Conservation (phyloP, 495 filamentous ascomycete species). For the Patellaria atrata region DNA sequence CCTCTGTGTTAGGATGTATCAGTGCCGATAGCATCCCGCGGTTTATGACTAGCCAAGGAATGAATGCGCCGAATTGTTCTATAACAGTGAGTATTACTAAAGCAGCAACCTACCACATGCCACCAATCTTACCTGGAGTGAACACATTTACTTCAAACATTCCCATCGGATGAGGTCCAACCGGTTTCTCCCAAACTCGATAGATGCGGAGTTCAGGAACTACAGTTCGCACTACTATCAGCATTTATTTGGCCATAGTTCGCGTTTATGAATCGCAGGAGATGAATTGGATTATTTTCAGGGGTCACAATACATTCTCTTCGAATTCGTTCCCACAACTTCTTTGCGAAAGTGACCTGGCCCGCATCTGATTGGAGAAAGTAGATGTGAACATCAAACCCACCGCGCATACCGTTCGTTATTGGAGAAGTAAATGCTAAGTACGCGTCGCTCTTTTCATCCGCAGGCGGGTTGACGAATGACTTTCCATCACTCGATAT, state of each 20-base stretch:
- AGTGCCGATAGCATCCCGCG: slow-evolving; percentile 68
- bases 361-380: slow-evolving; percentile 40
- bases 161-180: slow-evolving; percentile 69
- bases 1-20: slow-evolving; percentile 66
- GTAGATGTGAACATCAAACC: slow-evolving; percentile 73
- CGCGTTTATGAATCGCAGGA: no score
- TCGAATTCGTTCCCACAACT: slow-evolving; percentile 64
- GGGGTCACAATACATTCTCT: slow-evolving; percentile 51
- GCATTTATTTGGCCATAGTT: no score
- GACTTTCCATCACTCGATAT: slow-evolving; percentile 25
- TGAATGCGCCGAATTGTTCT: slow-evolving; percentile 70
- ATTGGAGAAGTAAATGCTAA: slow-evolving; percentile 22
- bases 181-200: slow-evolving; percentile 53
- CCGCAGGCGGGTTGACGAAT: slow-evolving; percentile 23
- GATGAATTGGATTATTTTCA: no score
- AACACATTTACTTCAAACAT: slow-evolving; percentile 93
- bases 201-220: slow-evolving; percentile 83
- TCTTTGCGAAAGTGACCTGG: slow-evolving; percentile 50
- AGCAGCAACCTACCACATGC: no score
- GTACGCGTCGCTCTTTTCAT: slow-evolving; percentile 21
- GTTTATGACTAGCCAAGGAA: slow-evolving; percentile 73
- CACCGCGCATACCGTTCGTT: slow-evolving; percentile 26
- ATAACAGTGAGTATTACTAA: slow-evolving; percentile 1
- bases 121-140: slow-evolving; percentile 39
- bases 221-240: no score